These are phyloP conservation scores for Boeremia lycopersici DNA, from an alignment of 2,329 filamentous ascomycete species.

Conservation along the genomic window DNA sequence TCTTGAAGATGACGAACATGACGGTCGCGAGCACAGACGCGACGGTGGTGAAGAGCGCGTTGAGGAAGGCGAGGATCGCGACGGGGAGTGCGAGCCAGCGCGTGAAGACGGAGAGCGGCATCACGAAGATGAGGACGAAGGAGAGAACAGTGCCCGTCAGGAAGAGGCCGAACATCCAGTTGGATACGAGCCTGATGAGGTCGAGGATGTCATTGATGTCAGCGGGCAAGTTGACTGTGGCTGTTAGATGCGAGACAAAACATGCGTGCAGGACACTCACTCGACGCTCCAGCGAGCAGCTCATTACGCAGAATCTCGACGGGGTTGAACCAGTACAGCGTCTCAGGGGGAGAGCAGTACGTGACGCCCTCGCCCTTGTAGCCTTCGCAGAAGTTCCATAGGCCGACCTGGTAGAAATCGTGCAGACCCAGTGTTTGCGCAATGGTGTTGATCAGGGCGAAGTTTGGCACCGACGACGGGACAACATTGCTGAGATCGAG, in stretches of 20 bases:
- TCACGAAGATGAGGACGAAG: slow-evolving; percentile 72
- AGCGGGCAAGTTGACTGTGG: slow-evolving; percentile 72
- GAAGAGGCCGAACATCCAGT: slow-evolving; percentile 91
- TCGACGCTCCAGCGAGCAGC: slow-evolving; percentile 79
- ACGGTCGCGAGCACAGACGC: slow-evolving; percentile 78
- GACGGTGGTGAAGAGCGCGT: slow-evolving; percentile 70
- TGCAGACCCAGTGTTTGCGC: slow-evolving; percentile 85
- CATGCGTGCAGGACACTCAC: slow-evolving; percentile 48
- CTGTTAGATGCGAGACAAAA: slow-evolving; percentile 7
- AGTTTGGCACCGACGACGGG: slow-evolving; percentile 72
- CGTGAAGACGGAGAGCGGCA: slow-evolving; percentile 59
- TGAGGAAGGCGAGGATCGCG: slow-evolving; percentile 69
- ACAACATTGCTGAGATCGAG: slow-evolving; percentile 84
- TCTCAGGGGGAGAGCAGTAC: slow-evolving; percentile 70
- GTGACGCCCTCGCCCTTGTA: slow-evolving; percentile 78
- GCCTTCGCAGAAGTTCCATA: slow-evolving; percentile 93
- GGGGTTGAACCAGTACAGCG: slow-evolving; percentile 90
- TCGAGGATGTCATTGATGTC: slow-evolving; percentile 74
- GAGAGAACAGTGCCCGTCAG: slow-evolving; percentile 72
- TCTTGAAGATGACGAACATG: slow-evolving; percentile 81
- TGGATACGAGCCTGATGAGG: slow-evolving; percentile 74
- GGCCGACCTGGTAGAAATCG: slow-evolving; percentile 90
- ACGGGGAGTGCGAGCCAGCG: slow-evolving; percentile 69
- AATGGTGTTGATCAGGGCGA: slow-evolving; percentile 81
- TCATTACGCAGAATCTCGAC: slow-evolving; percentile 80